Evolutionary conservation across 208 protist genomes (phyloP).

Genomic region (Kentomonas sorsogonicus): DNA sequence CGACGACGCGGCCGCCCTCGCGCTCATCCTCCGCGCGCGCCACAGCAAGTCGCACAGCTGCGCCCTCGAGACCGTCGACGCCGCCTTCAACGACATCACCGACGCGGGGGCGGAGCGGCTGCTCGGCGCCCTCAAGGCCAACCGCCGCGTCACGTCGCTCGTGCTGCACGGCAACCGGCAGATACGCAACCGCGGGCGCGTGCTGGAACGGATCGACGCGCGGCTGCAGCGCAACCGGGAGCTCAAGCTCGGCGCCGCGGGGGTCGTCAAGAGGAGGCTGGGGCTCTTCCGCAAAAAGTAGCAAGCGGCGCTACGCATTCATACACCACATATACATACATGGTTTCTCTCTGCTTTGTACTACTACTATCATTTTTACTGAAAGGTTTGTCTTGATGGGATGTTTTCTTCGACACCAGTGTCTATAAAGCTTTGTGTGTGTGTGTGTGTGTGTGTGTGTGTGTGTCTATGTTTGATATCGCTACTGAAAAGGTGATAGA

Average conservation of each 20-base stretch:
- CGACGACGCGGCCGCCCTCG: slow-evolving; percentile 47
- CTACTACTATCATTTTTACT: no score
- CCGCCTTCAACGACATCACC: slow-evolving; percentile 39
- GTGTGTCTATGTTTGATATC: no score
- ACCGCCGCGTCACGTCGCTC: slow-evolving; percentile 22
- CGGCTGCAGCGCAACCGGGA: slow-evolving; percentile 30
- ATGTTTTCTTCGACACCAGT: no score
- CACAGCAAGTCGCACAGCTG: slow-evolving; percentile 17
- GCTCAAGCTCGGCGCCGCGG: slow-evolving; percentile 4
- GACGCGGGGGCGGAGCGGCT: slow-evolving; percentile 36
- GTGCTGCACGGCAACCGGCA: slow-evolving; percentile 26
- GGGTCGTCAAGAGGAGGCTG: background rate
- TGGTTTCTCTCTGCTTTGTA: no score
- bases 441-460: no score
- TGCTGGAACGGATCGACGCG: slow-evolving; percentile 22
- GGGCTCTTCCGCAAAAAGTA: background rate
- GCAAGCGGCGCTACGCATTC: no score
- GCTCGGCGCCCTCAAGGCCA: slow-evolving; percentile 43
- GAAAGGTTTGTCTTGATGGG: no score
- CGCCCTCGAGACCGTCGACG: slow-evolving; percentile 28
- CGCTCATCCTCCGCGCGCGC: slow-evolving; percentile 30
- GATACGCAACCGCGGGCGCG: slow-evolving; percentile 10
- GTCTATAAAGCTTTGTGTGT: no score
- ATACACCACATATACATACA: no score
- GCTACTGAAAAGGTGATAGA: no score